Evolutionary conservation across 805 yeast genomes (phyloP).

Genomic region (Ogataea pignaliae): DNA sequence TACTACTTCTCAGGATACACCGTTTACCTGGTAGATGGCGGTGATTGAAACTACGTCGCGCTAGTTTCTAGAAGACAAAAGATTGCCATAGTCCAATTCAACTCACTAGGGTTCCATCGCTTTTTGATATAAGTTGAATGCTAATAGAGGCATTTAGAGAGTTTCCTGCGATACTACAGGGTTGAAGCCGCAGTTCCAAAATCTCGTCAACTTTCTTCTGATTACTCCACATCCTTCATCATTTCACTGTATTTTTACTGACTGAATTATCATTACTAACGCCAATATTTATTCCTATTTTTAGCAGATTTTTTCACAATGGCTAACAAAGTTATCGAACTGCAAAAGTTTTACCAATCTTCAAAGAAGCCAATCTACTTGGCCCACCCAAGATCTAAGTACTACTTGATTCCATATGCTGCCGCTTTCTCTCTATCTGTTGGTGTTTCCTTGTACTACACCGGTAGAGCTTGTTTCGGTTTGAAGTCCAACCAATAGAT

Average conservation of each 20-base stretch:
- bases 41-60: neutral
- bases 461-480: slow-evolving; percentile 69
- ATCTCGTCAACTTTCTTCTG: neutral
- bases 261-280: neutral
- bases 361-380: slow-evolving; percentile 55
- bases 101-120: neutral
- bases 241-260: neutral
- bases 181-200: neutral
- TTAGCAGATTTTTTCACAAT: slow-evolving; percentile 4
- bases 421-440: slow-evolving; percentile 68
- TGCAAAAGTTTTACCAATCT: slow-evolving; percentile 56
- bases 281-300: neutral
- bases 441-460: slow-evolving; percentile 60
- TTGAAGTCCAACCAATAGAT: slow-evolving; percentile 44
- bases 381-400: slow-evolving; percentile 62
- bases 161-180: neutral
- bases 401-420: slow-evolving; percentile 72
- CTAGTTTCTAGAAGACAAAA: neutral
- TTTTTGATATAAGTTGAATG: neutral
- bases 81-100: neutral
- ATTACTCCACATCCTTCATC: neutral
- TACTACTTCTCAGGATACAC: neutral
- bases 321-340: slow-evolving; percentile 43
- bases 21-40: neutral
- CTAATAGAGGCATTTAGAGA: neutral